A percentile compares a stretch with the other conserved stretches of the same genome.
Conservation (phyloP, 768 basidiomycete genomes). For the Calocera cornea region DNA sequence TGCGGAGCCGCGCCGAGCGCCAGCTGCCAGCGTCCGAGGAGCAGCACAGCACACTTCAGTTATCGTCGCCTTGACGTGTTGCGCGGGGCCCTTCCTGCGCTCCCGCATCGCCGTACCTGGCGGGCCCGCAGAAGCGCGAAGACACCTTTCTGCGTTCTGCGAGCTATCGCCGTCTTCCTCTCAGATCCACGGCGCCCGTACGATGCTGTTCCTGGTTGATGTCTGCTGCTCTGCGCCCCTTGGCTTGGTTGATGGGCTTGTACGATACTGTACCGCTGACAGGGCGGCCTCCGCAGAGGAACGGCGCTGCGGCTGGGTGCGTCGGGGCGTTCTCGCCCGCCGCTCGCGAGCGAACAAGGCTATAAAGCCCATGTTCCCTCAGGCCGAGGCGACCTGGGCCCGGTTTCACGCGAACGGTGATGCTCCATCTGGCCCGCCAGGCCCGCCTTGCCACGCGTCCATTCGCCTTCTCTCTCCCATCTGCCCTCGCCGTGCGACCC, state of each 20-base stretch:
- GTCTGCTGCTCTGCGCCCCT: background rate
- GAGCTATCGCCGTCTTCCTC: too few relatives aligned
- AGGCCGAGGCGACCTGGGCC: too few relatives aligned
- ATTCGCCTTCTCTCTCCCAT: too few relatives aligned
- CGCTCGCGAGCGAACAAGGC: too few relatives aligned
- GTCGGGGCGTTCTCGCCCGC: too few relatives aligned
- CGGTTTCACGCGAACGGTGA: background rate
- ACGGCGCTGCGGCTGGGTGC: background rate
- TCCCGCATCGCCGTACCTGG: background rate
- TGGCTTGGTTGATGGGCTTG: too few relatives aligned
- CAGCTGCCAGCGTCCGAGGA: too few relatives aligned
- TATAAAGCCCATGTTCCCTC: too few relatives aligned
- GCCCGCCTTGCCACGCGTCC: background rate
- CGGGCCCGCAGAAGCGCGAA: background rate
- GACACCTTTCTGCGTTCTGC: too few relatives aligned
- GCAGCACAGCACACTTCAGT: background rate
- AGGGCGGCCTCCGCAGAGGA: background rate
- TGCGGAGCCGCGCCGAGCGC: too few relatives aligned
- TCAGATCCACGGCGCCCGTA: background rate
- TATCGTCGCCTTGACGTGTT: background rate
- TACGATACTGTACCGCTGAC: too few relatives aligned
- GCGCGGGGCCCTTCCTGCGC: background rate
- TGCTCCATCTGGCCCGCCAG: background rate
- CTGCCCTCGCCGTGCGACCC: too few relatives aligned
- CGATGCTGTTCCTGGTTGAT: background rate